phyloP scores from a whole-genome alignment of 148 eudicot genomes.

The Tetragonia tetragonoides region DNA sequence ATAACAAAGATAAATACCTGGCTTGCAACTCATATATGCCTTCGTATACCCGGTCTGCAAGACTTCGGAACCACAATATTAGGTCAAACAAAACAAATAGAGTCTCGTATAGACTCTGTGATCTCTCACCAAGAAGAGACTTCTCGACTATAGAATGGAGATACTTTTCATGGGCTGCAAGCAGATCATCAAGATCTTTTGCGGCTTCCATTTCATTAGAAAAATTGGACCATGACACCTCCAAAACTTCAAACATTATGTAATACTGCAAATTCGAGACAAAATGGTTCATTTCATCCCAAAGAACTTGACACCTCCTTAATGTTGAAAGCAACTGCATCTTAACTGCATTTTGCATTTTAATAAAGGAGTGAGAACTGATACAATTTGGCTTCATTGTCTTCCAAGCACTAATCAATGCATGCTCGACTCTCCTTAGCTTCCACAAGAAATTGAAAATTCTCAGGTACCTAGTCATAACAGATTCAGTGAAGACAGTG shows the following conservation, averaged over 20 bases:
- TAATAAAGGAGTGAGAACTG: constrained; percentile 59
- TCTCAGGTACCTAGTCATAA: constrained; percentile 79
- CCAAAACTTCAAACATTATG: constrained; percentile 99
- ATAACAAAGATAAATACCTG: constrained; percentile 44
- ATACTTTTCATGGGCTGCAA: constrained; percentile 96
- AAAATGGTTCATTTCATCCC: constrained; percentile 99
- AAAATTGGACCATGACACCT: constrained; percentile 94
- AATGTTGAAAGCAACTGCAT: constrained; percentile 67
- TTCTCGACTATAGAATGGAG: constrained; percentile 86
- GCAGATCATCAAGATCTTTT: constrained; percentile 95
- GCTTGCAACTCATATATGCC: constrained; percentile 84
- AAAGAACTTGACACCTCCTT: constrained; percentile 86
- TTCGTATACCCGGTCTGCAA: constrained; percentile 88
- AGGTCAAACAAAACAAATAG: constrained; percentile 79
- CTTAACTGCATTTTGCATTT: constrained; percentile 67
- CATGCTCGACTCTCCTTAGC: constrained; percentile 96
- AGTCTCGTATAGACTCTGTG: constrained; percentile 61
- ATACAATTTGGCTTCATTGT: constrained; percentile 94
- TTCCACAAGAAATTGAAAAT: constrained; percentile 97
- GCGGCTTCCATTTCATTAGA: constrained; percentile 87
- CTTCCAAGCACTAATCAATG: constrained; percentile 87
- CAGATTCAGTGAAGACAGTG: constrained; percentile 90
- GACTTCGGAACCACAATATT: constrained; percentile 75
- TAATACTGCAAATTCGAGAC: constrained; percentile 92
- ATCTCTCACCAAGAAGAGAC: constrained; percentile 90